Evolutionary conservation across 2,329 filamentous ascomycete species (phyloP).

Genomic region (Epichloe uncinata): DNA sequence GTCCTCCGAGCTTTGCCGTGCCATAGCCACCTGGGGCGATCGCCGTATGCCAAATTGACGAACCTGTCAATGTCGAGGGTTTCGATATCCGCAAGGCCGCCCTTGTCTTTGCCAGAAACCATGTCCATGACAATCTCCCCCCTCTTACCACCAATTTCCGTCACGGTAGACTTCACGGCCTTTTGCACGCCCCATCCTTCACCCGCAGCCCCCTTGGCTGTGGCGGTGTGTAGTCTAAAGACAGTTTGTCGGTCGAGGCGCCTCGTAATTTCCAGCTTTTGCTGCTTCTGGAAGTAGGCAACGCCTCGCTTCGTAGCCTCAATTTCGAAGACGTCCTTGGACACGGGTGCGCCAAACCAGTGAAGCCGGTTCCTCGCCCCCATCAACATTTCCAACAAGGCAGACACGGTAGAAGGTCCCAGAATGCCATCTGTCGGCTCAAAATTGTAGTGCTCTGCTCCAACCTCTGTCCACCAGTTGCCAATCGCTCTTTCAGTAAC

Average conservation of each 20-base stretch:
- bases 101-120: conserved; percentile 75
- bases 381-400: conserved; percentile 74
- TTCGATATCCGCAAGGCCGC: conserved; percentile 82
- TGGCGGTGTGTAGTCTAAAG: conserved; percentile 65
- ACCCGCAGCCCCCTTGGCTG: conserved; percentile 77
- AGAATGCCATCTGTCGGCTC: conserved; percentile 89
- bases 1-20: conserved; percentile 71
- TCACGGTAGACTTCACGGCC: conserved; percentile 89
- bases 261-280: conserved; percentile 66
- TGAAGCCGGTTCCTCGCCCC: conserved; percentile 83
- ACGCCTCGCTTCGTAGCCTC: conserved; percentile 72
- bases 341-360: conserved; percentile 68
- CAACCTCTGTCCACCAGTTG: conserved; percentile 94
- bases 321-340: conserved; percentile 86
- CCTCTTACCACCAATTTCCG: conserved; percentile 83
- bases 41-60: conserved; percentile 62
- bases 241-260: conserved; percentile 75
- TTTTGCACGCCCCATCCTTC: conserved; percentile 88
- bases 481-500: conserved; percentile 79
- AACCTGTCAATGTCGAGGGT: conserved; percentile 82
- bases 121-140: conserved; percentile 97
- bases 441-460: conserved; percentile 79
- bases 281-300: conserved; percentile 75
- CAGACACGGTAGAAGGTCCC: conserved; percentile 82
- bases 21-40: conserved; percentile 89